Evolutionary conservation across 495 filamentous ascomycete genomes (phyloP).

Genomic region (Penicillium daleae): DNA sequence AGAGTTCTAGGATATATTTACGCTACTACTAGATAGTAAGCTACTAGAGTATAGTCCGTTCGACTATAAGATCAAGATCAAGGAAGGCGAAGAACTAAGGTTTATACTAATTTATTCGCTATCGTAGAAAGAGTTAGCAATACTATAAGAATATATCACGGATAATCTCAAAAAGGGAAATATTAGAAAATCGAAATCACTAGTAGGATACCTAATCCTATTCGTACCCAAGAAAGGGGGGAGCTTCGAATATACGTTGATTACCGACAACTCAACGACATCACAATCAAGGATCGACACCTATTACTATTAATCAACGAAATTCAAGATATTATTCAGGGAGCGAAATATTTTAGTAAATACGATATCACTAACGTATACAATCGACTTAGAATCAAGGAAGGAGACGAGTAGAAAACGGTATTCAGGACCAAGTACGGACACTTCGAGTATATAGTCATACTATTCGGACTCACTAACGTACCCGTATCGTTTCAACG

Average conservation of each 20-base stretch:
- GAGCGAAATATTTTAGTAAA: slow-evolving; percentile 31
- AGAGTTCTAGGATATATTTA: slow-evolving; percentile 8
- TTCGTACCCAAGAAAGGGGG: slow-evolving; percentile 36
- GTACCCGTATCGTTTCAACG: slow-evolving; percentile 17
- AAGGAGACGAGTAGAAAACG: slow-evolving; percentile 24
- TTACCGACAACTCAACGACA: slow-evolving; percentile 30
- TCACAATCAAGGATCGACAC: slow-evolving; percentile 34
- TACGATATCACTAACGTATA: slow-evolving; percentile 28
- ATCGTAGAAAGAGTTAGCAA: slow-evolving; percentile 7
- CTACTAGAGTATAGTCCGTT: slow-evolving; percentile 8
- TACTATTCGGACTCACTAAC: slow-evolving; percentile 25
- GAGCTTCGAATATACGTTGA: slow-evolving; percentile 28
- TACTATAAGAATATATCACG: slow-evolving; percentile 11
- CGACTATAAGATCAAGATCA: slow-evolving; percentile 3
- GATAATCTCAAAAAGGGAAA: slow-evolving; percentile 4
- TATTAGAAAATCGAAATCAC: neutral
- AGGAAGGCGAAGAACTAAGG: neutral
- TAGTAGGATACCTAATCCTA: slow-evolving; percentile 20
- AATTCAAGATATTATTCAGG: slow-evolving; percentile 22
- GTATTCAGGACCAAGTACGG: slow-evolving; percentile 23
- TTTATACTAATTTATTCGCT: neutral
- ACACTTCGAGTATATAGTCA: slow-evolving; percentile 25
- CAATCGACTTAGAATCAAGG: slow-evolving; percentile 20
- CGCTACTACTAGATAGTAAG: slow-evolving; percentile 16
- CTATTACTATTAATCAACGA: slow-evolving; percentile 25